These are phyloP conservation scores for Stemphylium vesicarium DNA, from an alignment of 2,329 filamentous ascomycete genomes.

Conservation along the genomic window DNA sequence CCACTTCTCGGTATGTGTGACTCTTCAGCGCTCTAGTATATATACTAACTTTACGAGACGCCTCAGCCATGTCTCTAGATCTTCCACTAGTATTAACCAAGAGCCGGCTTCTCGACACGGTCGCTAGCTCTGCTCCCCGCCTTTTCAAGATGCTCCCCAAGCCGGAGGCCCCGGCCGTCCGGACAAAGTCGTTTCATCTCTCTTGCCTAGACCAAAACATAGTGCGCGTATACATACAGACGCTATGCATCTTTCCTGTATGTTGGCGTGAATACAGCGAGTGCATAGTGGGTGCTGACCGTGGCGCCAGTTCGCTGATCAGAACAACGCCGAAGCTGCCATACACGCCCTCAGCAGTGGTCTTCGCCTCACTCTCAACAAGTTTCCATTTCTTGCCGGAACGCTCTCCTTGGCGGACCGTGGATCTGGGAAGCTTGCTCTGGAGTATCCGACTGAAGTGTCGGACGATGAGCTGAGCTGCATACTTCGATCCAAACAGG, in stretches of 20 bases:
- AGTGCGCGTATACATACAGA: slow-evolving; percentile 42
- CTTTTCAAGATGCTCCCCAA: slow-evolving; percentile 37
- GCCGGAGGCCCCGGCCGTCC: slow-evolving; percentile 22
- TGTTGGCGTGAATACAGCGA: neutral
- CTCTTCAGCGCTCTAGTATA: slow-evolving; percentile 20
- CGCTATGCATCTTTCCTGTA: slow-evolving; percentile 40
- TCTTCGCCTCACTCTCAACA: slow-evolving; percentile 31
- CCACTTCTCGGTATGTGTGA: slow-evolving; percentile 26
- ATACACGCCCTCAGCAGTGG: slow-evolving; percentile 33
- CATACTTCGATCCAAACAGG: slow-evolving; percentile 31
- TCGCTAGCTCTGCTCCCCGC: slow-evolving; percentile 24
- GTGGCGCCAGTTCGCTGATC: slow-evolving; percentile 32
- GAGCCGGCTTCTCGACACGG: slow-evolving; percentile 19
- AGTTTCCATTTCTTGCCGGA: slow-evolving; percentile 42
- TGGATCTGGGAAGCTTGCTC: slow-evolving; percentile 31
- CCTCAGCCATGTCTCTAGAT: slow-evolving; percentile 28
- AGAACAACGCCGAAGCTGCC: slow-evolving; percentile 34
- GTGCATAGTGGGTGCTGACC: slow-evolving; percentile 2
- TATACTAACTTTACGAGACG: slow-evolving; percentile 22
- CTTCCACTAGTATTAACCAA: slow-evolving; percentile 27
- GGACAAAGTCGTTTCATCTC: slow-evolving; percentile 35
- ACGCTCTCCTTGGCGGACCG: slow-evolving; percentile 34
- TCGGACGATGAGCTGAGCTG: slow-evolving; percentile 22
- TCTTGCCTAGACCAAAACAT: slow-evolving; percentile 41
- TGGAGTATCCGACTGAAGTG: slow-evolving; percentile 34